Evolutionary conservation across 495 filamentous ascomycete genomes (phyloP).

Genomic region (Aspergillus bridgeri): DNA sequence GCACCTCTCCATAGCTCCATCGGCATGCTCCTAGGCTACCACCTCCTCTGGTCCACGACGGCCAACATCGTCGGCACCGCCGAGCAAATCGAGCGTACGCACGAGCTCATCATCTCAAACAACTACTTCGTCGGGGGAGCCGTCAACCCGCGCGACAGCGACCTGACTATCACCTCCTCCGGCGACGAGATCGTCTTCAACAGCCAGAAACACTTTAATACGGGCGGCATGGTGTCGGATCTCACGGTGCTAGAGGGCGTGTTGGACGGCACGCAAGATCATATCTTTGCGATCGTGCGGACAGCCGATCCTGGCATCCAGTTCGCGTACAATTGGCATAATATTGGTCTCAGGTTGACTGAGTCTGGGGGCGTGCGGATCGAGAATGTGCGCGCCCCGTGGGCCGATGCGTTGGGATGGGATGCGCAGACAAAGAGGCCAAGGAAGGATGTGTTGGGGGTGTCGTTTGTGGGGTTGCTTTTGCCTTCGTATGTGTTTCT

Average conservation of each 20-base stretch:
- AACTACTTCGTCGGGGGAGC: conserved; percentile 62
- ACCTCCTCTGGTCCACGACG: conserved; percentile 58
- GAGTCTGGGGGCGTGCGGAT: conserved; percentile 59
- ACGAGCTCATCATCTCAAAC: conserved; percentile 50
- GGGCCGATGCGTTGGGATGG: conserved; percentile 59
- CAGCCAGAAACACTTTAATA: conserved; percentile 60
- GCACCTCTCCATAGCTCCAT: conserved; percentile 32
- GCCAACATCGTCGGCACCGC: conserved; percentile 53
- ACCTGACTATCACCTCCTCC: conserved; percentile 50
- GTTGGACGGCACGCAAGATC: conserved; percentile 48
- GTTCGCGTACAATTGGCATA: conserved; percentile 60
- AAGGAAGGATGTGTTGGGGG: conserved; percentile 38
- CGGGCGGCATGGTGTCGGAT: conserved; percentile 58
- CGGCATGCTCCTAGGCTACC: conserved; percentile 59
- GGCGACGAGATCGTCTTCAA: conserved; percentile 53
- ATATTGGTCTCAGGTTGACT: conserved; percentile 56
- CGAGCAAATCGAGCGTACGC: conserved; percentile 50
- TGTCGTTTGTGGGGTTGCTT: conserved; percentile 49
- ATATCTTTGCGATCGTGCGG: conserved; percentile 55
- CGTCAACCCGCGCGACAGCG: conserved; percentile 59
- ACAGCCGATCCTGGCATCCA: conserved; percentile 52
- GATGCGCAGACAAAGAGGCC: conserved; percentile 42
- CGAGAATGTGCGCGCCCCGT: conserved; percentile 49
- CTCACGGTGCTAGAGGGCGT: conserved; percentile 61
- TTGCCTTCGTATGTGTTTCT: conserved; percentile 50